Base-by-base conservation (phyloP, 139 green algal species). In the Auxenochlorella pyrenoidosa region DNA sequence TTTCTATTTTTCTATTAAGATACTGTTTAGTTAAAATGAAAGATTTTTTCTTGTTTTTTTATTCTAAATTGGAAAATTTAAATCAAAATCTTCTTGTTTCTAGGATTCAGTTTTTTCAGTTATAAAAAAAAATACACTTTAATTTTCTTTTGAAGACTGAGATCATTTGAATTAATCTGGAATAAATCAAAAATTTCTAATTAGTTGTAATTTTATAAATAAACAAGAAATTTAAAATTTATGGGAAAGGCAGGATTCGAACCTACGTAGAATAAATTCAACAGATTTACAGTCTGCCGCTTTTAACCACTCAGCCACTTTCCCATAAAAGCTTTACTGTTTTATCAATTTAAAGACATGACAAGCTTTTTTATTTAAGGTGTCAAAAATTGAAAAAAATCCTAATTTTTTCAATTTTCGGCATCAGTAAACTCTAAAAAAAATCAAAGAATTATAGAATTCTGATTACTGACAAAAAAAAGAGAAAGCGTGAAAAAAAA, bases 231-330 rank as follows among this genome's bases (percentile, higher is more conserved):
- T 15, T 58, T 51, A 58, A 36, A 58, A 36, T 24, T 82, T 82
- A 60, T 91, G 90, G 89, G 88, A 93, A 87, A 93, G 88, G 90
- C 75, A 93, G 89, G 91, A 94, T 94, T 94, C 91, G 91, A 92
- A 94, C 91, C 89, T 94, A 88, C 91, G 89, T 90, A 93, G 83
- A 91, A 90, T 51, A 86, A 81, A 88, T 89, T 94, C 87, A 90
- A 92, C 85, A 90, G 89, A 93, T 90, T 94, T 94, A 94, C 91
- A 94, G 82, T 92, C 91, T 91, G 87, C 68, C 87, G 87, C 87
- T 58, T 90, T 90, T 89, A 90, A 89, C 91, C 91, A 91, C 89
- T 93, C 91, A 93, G 91, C 91, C 91, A 93, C 91, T 93, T 86
- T 93, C 91, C 91, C 91, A 65, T 63, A 65, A 41, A 47, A 63